Conservation (phyloP, 2,329 filamentous ascomycete genomes). For the Amesomyces nigricolor region DNA sequence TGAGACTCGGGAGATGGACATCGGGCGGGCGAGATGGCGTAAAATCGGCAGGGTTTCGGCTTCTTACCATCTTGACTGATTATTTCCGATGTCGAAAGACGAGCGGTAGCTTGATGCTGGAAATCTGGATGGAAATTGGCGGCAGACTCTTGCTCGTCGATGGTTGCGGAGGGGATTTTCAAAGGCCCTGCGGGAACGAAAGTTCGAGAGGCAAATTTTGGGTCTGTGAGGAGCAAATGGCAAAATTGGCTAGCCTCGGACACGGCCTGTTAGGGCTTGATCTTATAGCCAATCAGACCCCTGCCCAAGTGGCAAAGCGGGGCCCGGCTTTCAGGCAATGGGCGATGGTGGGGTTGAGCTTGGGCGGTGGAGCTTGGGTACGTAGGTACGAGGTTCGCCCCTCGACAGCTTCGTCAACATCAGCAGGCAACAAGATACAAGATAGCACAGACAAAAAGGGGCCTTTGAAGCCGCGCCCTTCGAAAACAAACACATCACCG, state of each 20-base stretch:
- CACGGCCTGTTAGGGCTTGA: slow-evolving; percentile 27
- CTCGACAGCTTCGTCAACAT: slow-evolving; percentile 6
- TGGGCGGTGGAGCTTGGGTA: slow-evolving; percentile 12
- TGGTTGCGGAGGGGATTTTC: slow-evolving; percentile 37
- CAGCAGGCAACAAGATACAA: slow-evolving; percentile 13
- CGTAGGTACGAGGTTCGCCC: slow-evolving; percentile 1
- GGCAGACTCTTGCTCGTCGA: slow-evolving; percentile 50
- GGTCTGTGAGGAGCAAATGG: slow-evolving; percentile 27
- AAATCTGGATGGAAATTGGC: slow-evolving; percentile 44
- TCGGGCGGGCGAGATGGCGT: slow-evolving; percentile 16
- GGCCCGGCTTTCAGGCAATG: slow-evolving; percentile 1
- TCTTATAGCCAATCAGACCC: slow-evolving; percentile 22
- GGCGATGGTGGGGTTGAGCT: slow-evolving; percentile 15
- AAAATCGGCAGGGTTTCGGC: slow-evolving; percentile 20
- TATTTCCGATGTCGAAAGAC: slow-evolving; percentile 39
- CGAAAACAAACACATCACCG: no score
- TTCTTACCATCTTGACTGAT: slow-evolving; percentile 66
- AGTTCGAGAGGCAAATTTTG: slow-evolving; percentile 38
- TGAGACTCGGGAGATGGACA: slow-evolving; percentile 4
- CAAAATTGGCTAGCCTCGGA: slow-evolving; percentile 36
- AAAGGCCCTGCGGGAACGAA: slow-evolving; percentile 40
- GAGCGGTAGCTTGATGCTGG: slow-evolving; percentile 44
- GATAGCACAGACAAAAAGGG: background rate
- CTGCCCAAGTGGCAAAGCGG: slow-evolving; percentile 11
- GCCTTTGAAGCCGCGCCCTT: background rate